Evolutionary conservation across 164 flowering plant genomes (phyloP), one percentile per base, ranked within the genome.

Genomic region (Echeveria elegans): DNA sequence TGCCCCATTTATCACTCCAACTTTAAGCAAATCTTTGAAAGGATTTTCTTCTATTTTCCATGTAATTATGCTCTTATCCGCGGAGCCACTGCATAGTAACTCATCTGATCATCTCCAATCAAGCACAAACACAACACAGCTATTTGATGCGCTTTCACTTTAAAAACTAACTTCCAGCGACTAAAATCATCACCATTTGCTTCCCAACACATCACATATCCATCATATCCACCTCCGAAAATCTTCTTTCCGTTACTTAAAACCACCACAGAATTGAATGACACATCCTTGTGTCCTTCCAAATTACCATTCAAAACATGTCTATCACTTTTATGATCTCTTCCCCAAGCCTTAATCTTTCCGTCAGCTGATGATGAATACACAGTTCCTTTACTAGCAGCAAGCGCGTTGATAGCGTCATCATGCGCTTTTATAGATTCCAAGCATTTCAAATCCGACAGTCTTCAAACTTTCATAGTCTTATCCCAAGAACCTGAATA

Each of bases 401-500:
- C 80, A 63, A 94, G 30, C 30, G 83, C 88, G 68, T 94, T 89
- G 28, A 94, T 85, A 0, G 98, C 98, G 56, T 94, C 96, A 64
- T 94, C 98, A 50, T 94, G 98, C 10, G 98, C 97, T 61, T 75
- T 78, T 1, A 94, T 94, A 0, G 97, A 90, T 47, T 94, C 97
- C 67, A 94, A 63, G 70, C 98, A 94, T 81, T 83, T 86, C 65
- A 90, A 80, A 74, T 90, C 97, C 3, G 91, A 83, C 19, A 84
- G 16, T 50, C 90, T 73, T 97, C 97, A 94, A 18, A 94, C 92
- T 64, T 94, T 93, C n/a, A 88, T 70, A 10, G 95, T 89, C 76
- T 88, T 94, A 68, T 94, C 98, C 99, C 99, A 94, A 0, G 97
- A 91, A 0, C 99, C 99, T 0, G 99, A 94, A 36, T 94, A 94